Evolutionary conservation across 306 rosid genomes (phyloP).

Genomic region (Mimosa bimucronata): DNA sequence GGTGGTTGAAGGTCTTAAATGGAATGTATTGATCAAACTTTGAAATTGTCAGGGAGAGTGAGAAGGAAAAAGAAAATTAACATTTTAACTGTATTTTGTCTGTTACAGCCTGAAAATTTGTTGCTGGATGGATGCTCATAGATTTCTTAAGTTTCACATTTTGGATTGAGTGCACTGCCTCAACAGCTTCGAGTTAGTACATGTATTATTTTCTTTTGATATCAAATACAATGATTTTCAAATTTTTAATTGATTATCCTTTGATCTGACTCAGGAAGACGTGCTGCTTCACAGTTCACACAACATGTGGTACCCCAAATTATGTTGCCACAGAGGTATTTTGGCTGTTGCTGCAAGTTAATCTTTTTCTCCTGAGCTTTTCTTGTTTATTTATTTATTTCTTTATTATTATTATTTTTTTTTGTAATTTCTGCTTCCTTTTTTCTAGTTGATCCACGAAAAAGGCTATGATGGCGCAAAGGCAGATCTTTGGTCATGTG

Average conservation of each 20-base stretch:
- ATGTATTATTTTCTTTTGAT: conserved; percentile 21
- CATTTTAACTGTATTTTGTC: conserved; percentile 32
- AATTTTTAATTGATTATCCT: conserved; percentile 21
- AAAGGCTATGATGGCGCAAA: conserved; percentile 74
- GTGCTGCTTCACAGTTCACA: conserved; percentile 79
- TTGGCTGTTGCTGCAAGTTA: conserved; percentile 13
- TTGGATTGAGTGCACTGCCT: conserved; percentile 80
- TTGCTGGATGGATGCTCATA: conserved; percentile 61
- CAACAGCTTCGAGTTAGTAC: conserved; percentile 77
- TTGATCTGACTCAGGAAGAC: conserved; percentile 52
- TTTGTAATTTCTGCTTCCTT: conserved; percentile 13
- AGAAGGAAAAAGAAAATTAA: conserved; percentile 4
- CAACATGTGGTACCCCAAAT: conserved; percentile 75
- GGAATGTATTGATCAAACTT: neutral
- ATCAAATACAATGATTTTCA: neutral
- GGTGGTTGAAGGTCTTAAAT: neutral
- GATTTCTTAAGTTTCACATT: conserved; percentile 70
- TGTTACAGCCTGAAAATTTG: conserved; percentile 72
- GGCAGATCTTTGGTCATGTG: conserved; percentile 87
- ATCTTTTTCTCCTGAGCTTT: conserved; percentile 10
- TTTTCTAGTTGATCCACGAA: conserved; percentile 61
- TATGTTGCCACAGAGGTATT: conserved; percentile 86
- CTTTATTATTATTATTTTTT: too few species aligned
- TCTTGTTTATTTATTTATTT: too few species aligned
- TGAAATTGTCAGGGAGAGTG: neutral